phyloP scores from a whole-genome alignment of 805 yeast genomes.

The Kluyveromyces nonfermentans region DNA sequence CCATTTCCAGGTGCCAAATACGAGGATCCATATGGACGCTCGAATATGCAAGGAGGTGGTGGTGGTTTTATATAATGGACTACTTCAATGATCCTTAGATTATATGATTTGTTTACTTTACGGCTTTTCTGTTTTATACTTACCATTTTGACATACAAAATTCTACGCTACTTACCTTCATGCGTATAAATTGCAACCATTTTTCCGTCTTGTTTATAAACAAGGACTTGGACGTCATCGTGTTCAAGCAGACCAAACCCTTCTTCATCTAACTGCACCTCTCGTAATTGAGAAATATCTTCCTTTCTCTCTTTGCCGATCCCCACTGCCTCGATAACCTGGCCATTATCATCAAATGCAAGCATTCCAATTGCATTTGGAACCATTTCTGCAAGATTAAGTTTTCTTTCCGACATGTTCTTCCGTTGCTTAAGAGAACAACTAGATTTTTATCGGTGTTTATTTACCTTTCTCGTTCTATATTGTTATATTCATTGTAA shows the following conservation, averaged over 20 bases:
- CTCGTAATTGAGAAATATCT: slow-evolving; percentile 19
- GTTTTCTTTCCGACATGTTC: slow-evolving; percentile 3
- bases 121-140: neutral
- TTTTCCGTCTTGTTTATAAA: slow-evolving; percentile 21
- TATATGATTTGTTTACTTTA: neutral
- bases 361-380: slow-evolving; percentile 24
- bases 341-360: slow-evolving; percentile 25
- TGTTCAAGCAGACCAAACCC: slow-evolving; percentile 21
- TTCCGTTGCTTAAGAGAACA: neutral
- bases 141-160: too few relatives aligned
- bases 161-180: neutral
- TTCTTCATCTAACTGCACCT: slow-evolving; percentile 17
- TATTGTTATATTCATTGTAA: slow-evolving; percentile 7
- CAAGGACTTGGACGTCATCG: slow-evolving; percentile 12
- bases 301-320: slow-evolving; percentile 20
- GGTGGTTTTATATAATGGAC: slow-evolving; percentile 6
- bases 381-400: slow-evolving; percentile 9
- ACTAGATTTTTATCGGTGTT: slow-evolving; percentile 3
- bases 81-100: slow-evolving; percentile 2
- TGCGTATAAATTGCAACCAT: slow-evolving; percentile 21
- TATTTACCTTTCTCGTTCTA: neutral
- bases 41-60: slow-evolving; percentile 6
- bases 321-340: slow-evolving; percentile 25
- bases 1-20: slow-evolving; percentile 27
- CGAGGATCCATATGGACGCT: slow-evolving; percentile 27